phyloP scores from a whole-genome alignment of 148 eudicot genomes.

The Linanthus parryae region DNA sequence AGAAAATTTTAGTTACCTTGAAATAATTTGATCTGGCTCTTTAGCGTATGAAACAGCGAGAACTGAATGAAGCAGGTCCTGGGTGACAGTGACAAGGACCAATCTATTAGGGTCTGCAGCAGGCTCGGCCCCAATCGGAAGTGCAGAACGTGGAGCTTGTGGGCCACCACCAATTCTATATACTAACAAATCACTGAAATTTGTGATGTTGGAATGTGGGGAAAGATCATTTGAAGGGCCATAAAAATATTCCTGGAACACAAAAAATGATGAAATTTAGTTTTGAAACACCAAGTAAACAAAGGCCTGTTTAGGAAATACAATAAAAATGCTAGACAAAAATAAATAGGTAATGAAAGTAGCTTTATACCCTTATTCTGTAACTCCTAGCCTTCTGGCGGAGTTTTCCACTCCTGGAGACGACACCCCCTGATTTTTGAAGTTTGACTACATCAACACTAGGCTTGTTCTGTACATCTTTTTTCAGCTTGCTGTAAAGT shows the following conservation, averaged over 20 bases:
- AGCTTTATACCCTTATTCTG: slow-evolving; percentile 60
- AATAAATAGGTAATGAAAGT: neutral
- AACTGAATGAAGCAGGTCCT: slow-evolving; percentile 73
- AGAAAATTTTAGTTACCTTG: slow-evolving; percentile 43
- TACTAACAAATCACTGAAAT: slow-evolving; percentile 63
- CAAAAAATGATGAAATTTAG: neutral
- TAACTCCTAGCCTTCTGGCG: slow-evolving; percentile 66
- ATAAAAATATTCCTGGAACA: slow-evolving; percentile 82
- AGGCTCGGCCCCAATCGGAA: slow-evolving; percentile 96
- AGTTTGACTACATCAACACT: slow-evolving; percentile 95
- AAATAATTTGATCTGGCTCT: slow-evolving; percentile 73
- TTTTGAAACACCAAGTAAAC: neutral
- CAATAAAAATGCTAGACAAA: neutral
- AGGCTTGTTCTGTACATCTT: slow-evolving; percentile 65
- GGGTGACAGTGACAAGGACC: slow-evolving; percentile 61
- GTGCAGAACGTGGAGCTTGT: slow-evolving; percentile 94
- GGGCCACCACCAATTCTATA: slow-evolving; percentile 92
- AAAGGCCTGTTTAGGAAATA: neutral
- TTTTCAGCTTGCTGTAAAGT: slow-evolving; percentile 89
- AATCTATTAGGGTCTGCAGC: slow-evolving; percentile 81
- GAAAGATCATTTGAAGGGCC: slow-evolving; percentile 85
- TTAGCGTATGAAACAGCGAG: slow-evolving; percentile 92
- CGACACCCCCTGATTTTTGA: slow-evolving; percentile 95
- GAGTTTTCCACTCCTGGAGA: slow-evolving; percentile 57
- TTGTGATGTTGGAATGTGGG: slow-evolving; percentile 76